Conservation (phyloP, 2,329 filamentous ascomycete genomes). For the Fusarium aywerte region DNA sequence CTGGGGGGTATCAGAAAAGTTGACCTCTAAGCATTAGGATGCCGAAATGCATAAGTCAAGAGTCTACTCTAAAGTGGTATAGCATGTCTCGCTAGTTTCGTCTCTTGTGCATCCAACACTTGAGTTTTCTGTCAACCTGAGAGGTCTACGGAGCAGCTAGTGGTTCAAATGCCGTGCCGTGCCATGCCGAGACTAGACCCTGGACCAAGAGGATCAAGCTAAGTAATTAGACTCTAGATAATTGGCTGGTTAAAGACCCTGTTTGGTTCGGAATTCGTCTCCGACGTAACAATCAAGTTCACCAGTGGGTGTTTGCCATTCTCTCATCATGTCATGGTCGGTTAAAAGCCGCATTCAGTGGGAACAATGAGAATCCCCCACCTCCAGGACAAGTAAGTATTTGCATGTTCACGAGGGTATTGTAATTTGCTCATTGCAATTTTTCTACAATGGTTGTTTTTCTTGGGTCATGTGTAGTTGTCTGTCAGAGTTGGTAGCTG, state of each 20-base stretch:
- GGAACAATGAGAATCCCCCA: slow-evolving; percentile 24
- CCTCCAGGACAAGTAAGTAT: not conserved
- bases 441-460: not conserved
- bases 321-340: slow-evolving; percentile 23
- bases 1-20: no score
- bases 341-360: slow-evolving; percentile 38
- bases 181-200: slow-evolving; percentile 4
- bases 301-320: slow-evolving; percentile 1
- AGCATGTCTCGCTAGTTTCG: no score
- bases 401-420: slow-evolving; percentile 2
- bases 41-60: no score
- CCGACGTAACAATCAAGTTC: slow-evolving; percentile 15
- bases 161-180: slow-evolving; percentile 8
- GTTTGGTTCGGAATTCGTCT: slow-evolving; percentile 6
- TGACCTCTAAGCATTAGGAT: no score
- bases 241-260: slow-evolving; percentile 19
- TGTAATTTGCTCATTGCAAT: not conserved
- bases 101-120: no score
- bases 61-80: no score
- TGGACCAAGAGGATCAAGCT: not conserved
- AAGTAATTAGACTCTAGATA: slow-evolving; percentile 18
- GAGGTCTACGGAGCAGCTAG: not conserved
- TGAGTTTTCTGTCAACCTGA: no score
- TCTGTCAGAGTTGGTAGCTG: not conserved
- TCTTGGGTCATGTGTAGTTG: fast-evolving